phyloP scores from a whole-genome alignment of 352 stramenopile genomes.

The Globisporangium sylvaticum region DNA sequence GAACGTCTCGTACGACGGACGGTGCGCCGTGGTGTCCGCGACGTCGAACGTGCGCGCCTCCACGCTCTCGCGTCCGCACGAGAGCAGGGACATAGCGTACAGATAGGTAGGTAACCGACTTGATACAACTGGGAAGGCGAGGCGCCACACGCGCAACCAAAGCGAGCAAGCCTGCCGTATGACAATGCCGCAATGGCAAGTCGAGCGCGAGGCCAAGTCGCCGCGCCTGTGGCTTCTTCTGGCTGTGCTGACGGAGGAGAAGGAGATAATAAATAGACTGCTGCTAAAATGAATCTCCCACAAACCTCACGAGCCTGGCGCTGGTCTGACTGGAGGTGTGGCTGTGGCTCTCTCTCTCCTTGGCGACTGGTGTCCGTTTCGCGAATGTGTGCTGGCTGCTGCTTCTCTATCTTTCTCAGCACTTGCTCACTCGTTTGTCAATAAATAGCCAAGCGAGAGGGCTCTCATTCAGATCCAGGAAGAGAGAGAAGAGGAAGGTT shows the following conservation, averaged over 20 bases:
- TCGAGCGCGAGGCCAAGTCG: too few relatives aligned
- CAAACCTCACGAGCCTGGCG: too few relatives aligned
- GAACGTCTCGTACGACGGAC: slow-evolving; percentile 21
- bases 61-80: slow-evolving; percentile 30
- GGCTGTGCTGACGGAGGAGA: too few relatives aligned
- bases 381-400: neutral
- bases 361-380: slow-evolving; percentile 1
- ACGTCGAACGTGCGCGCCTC: slow-evolving; percentile 9
- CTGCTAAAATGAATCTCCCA: too few relatives aligned
- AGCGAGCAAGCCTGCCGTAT: neutral
- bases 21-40: neutral
- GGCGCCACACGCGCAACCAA: too few relatives aligned
- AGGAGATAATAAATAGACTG: too few relatives aligned
- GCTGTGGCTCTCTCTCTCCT: neutral
- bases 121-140: too few relatives aligned
- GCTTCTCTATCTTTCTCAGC: neutral
- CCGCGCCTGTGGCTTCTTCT: neutral
- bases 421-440: neutral
- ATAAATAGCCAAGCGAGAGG: neutral
- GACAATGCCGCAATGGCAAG: neutral
- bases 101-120: neutral
- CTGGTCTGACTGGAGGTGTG: neutral
- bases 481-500: neutral
- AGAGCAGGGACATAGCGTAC: slow-evolving; percentile 35
- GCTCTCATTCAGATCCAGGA: neutral